These are phyloP conservation scores for Hymenoscyphus albidus DNA, from an alignment of 2,329 filamentous ascomycete species.

Conservation along the genomic window DNA sequence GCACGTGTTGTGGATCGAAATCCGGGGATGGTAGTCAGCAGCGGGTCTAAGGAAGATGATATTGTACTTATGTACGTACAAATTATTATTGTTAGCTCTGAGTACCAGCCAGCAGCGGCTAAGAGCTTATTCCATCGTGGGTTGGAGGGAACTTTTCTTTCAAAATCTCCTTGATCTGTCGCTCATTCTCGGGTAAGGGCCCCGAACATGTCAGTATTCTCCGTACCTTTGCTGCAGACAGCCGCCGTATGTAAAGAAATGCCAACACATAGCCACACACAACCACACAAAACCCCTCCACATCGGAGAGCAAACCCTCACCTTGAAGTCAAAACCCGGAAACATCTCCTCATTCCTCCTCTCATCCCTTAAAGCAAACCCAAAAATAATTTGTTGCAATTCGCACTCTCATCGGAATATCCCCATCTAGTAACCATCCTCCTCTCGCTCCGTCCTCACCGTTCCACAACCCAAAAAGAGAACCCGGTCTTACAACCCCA, in stretches of 20 bases:
- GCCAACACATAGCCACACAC: background rate
- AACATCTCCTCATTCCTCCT: background rate
- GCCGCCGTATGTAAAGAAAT: background rate
- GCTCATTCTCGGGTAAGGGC: background rate
- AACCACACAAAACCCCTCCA: background rate
- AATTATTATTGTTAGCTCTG: background rate
- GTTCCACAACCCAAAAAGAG: background rate
- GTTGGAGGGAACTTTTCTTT: background rate
- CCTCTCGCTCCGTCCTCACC: background rate
- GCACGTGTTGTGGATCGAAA: background rate
- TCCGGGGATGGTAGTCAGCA: background rate
- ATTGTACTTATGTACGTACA: background rate
- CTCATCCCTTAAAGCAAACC: background rate
- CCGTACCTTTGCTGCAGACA: background rate
- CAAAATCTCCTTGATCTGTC: background rate
- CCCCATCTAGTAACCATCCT: constrained; percentile 4
- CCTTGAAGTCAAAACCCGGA: background rate
- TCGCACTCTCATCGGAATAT: constrained; percentile 8
- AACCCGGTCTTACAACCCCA: background rate
- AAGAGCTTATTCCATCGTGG: background rate
- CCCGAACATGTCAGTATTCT: background rate
- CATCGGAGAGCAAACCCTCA: background rate
- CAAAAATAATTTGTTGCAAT: constrained; percentile 6
- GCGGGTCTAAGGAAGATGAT: background rate
- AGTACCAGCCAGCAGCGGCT: background rate